Base-by-base conservation (phyloP, 345 rosid genomes). In the Hibiscus syriacus region DNA sequence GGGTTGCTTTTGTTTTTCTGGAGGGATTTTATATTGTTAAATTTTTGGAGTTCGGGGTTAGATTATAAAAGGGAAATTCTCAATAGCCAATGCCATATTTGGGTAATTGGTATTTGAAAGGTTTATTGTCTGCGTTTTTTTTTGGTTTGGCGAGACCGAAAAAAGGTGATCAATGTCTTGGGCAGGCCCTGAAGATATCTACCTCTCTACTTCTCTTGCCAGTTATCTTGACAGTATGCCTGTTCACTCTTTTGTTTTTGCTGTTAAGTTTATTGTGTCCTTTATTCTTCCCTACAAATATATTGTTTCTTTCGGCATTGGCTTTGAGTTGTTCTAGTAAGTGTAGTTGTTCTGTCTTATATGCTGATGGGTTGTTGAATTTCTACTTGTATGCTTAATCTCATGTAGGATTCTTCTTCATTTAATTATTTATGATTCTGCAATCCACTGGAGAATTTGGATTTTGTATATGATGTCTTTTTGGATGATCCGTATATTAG, bases 141-240 rank as follows among this genome's bases (percentile, higher is more conserved):
- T n/a, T n/a, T n/a, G n/a, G n/a, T 77, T 69, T 60, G 38, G 78
- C 68, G 76, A 72, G 71, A 74, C 82, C 76, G 86, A 66, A 46
- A 43, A 48, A 52, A 23, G 89, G 70, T 70, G 70, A 70, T 26
- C 84, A 70, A 88, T 86, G 92, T 86, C 97, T 80, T 86, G 96
- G 92, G 86, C 91, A 19, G 85, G 85, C 57, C 92, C 92, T 56
- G 92, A 88, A 78, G 95, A 91, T 76, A 80, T 88, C 50, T 85
- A 85, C 73, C 92, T 91, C 55, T 91, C 96, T n/a, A 88, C 97
- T 67, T 91, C 95, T 41, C 96, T 91, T 66, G 95, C 92, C 46
- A 86, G 87, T 77, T 90, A 90, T 76, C 90, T 90, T 72, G 95
- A 90, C 82, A 88, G 97, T 88, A 32, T 55, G 36, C 68, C 72